Base-by-base conservation (phyloP, 2,329 filamentous ascomycete species). In the Fusarium keratoplasticum region DNA sequence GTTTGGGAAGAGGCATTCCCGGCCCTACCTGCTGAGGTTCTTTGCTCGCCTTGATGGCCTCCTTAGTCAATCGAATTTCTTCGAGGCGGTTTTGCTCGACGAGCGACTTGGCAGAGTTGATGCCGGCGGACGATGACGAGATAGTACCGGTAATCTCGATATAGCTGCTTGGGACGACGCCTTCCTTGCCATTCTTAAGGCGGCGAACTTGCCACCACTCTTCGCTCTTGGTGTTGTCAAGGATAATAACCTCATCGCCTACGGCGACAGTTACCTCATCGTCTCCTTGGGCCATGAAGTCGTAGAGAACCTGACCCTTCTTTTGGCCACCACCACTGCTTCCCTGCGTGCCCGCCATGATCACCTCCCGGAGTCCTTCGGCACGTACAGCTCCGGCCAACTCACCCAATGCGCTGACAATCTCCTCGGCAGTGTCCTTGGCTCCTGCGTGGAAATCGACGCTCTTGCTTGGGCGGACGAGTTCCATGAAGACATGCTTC, bases 191-290 rank as follows among this genome's bases (percentile, higher is more conserved):
- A 81, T 95, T 98, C 85, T 95, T 97, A 72, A 98, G 80, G 38
- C 95, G 91, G 69, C 94, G 91, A 38, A 99, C 95, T 86, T 96
- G 95, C 96, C 96, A 98, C 96, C 96, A 99, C 81, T 99, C 96
- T 68, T 98, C 95, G 72, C 95, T 98, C 84, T 95, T 96, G 36
- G 88, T 90, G 79, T 98, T 95, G 80, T 99, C 96, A 65, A 98
- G 82, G 63, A 99, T 87, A 50, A 97, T 86, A 44, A 99, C 96
- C 80, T 99, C 96, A 80, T 99, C 96, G 44, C 93, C 96, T 25
- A 93, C 89, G 29, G 90, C 92, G 55, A 99, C 96, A 0, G 95
- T 98, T 57, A 99, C 96, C 83, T 99, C 96, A 78, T 99, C 96
- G 9, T 98, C 94, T 38, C 95, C 95, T 81, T 98, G 96, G 0